Evolutionary conservation across 805 yeast species (phyloP).

Genomic region (Lachancea sp.): DNA sequence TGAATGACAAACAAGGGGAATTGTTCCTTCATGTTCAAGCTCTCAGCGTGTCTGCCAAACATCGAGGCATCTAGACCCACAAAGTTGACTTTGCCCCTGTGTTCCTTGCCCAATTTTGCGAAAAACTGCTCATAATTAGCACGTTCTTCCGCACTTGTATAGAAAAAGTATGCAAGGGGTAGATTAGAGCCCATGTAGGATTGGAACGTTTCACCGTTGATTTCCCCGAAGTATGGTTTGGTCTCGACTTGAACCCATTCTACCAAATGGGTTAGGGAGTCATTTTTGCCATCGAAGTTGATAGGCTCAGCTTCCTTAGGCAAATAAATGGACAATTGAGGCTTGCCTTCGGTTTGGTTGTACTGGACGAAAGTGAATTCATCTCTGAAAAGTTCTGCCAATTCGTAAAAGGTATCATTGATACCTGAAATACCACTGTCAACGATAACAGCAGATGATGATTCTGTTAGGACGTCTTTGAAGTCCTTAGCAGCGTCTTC

Average conservation of each 20-base stretch:
- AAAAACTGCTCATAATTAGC: slow-evolving; percentile 47
- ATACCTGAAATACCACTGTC: slow-evolving; percentile 42
- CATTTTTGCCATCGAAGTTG: slow-evolving; percentile 25
- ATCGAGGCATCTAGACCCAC: slow-evolving; percentile 79
- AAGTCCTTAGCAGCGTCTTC: slow-evolving; percentile 46
- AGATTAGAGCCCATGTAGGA: slow-evolving; percentile 61
- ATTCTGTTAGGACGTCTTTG: slow-evolving; percentile 33
- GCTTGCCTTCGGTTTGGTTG: slow-evolving; percentile 34
- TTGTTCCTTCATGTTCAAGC: slow-evolving; percentile 74
- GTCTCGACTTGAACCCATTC: slow-evolving; percentile 46
- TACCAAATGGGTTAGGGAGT: slow-evolving; percentile 18
- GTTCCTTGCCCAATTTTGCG: slow-evolving; percentile 59
- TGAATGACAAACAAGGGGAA: slow-evolving; percentile 91
- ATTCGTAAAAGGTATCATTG: slow-evolving; percentile 51
- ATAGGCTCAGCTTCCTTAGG: slow-evolving; percentile 32
- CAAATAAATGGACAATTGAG: slow-evolving; percentile 29
- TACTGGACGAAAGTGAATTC: slow-evolving; percentile 51
- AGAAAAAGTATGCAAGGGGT: slow-evolving; percentile 88
- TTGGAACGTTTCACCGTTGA: slow-evolving; percentile 71
- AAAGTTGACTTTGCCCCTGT: slow-evolving; percentile 76
- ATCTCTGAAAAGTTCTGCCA: slow-evolving; percentile 63
- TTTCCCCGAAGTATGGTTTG: slow-evolving; percentile 82
- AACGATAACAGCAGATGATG: slow-evolving; percentile 44
- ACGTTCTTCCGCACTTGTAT: slow-evolving; percentile 61
- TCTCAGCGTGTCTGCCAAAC: slow-evolving; percentile 82